phyloP scores from a whole-genome alignment of 495 filamentous ascomycete species.

The Penicillium flavigenum region DNA sequence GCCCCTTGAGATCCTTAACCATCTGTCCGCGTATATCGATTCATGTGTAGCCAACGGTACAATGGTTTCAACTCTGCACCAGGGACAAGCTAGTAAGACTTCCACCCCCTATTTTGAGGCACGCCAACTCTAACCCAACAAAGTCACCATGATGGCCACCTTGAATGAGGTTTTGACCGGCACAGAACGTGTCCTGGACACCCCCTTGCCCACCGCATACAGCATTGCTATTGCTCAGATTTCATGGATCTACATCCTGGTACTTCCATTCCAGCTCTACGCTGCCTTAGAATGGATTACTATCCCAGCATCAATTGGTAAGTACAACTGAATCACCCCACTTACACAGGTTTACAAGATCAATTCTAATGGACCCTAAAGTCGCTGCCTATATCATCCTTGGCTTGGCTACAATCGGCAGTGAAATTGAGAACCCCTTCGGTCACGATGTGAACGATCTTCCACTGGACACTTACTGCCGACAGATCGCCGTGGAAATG shows the following conservation, averaged over 20 bases:
- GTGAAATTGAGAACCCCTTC: constrained; percentile 89
- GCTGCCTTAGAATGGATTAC: constrained; percentile 64
- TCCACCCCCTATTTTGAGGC: background rate
- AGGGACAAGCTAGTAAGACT: constrained; percentile 45
- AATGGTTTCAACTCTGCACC: constrained; percentile 47
- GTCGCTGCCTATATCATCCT: constrained; percentile 88
- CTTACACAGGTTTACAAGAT: background rate
- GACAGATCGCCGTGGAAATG: constrained; percentile 67
- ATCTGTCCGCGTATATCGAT: constrained; percentile 66
- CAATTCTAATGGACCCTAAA: constrained; percentile 10
- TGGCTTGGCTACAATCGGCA: constrained; percentile 80
- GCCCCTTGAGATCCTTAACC: constrained; percentile 73
- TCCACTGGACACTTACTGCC: constrained; percentile 74
- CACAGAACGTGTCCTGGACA: constrained; percentile 79
- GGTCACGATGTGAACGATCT: constrained; percentile 86
- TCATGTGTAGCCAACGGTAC: constrained; percentile 55
- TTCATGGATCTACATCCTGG: constrained; percentile 80
- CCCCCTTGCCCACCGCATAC: constrained; percentile 82
- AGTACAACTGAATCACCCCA: constrained; percentile 14
- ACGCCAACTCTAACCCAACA: background rate
- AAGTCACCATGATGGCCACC: constrained; percentile 41
- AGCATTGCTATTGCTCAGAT: constrained; percentile 83
- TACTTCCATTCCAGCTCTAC: constrained; percentile 83
- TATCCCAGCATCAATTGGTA: constrained; percentile 78
- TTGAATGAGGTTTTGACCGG: constrained; percentile 74